Percentiles rank a stretch among this genome's conserved stretches.
Evolutionary conservation across 345 rosid species (phyloP).

Genomic region (Heritiera fomes): DNA sequence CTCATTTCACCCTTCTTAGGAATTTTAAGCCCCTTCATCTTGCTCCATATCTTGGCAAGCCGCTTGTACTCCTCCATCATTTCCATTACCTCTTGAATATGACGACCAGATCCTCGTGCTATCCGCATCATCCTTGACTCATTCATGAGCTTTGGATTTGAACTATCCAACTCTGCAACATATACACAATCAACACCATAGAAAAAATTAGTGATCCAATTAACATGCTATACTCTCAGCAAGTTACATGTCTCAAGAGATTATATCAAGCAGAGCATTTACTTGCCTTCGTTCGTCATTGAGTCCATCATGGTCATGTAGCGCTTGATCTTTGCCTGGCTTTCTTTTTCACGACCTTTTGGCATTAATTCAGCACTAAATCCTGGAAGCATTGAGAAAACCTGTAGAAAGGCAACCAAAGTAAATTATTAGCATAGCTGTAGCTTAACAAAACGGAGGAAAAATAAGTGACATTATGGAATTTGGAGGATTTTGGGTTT

Average conservation of each 20-base stretch:
- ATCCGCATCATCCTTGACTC: conserved; percentile 76
- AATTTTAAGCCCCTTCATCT: conserved; percentile 87
- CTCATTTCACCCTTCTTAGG: conserved; percentile 88
- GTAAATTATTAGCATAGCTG: neutral
- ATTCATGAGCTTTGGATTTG: conserved; percentile 69
- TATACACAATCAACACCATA: neutral
- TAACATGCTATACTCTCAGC: neutral
- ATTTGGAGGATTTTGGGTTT: neutral
- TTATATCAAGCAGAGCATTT: neutral
- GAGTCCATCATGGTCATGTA: conserved; percentile 98
- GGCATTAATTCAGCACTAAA: conserved; percentile 87
- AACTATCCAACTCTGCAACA: conserved; percentile 72
- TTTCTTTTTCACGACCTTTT: conserved; percentile 60
- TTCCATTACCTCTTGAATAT: conserved; percentile 71
- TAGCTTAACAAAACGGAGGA: neutral
- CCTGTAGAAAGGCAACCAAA: conserved; percentile 39
- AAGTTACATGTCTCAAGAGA: neutral
- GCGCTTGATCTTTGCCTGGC: conserved; percentile 54
- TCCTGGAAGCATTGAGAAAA: conserved; percentile 88
- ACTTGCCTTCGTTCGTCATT: conserved; percentile 81
- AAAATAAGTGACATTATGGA: neutral
- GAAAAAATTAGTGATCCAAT: neutral
- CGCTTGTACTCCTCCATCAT: conserved; percentile 88
- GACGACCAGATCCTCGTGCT: conserved; percentile 83
- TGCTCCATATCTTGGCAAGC: conserved; percentile 83